A percentile compares a stretch with the other conserved stretches of the same genome.
Conservation (phyloP, 805 yeast genomes). For the Yamadazyma kitorensis region DNA sequence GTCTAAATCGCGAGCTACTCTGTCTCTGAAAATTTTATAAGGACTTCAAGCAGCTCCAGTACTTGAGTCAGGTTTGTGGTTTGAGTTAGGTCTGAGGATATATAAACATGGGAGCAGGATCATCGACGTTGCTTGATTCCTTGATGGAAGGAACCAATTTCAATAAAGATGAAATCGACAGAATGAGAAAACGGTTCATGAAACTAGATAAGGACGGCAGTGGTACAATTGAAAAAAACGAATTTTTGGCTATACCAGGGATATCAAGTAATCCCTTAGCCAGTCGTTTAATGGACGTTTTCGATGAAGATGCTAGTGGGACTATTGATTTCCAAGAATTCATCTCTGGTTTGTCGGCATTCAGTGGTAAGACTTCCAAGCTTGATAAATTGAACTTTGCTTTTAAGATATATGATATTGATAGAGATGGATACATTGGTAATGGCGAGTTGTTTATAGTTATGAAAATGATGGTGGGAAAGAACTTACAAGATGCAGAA, state of each 20-base stretch:
- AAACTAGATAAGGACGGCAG: slow-evolving; percentile 90
- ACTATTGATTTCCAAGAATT: slow-evolving; percentile 95
- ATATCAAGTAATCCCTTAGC: slow-evolving; percentile 89
- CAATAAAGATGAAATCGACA: slow-evolving; percentile 86
- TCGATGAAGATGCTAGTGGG: slow-evolving; percentile 91
- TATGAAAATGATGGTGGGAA: slow-evolving; percentile 95
- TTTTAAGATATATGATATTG: slow-evolving; percentile 92
- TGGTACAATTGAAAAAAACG: slow-evolving; percentile 88
- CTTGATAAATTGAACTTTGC: slow-evolving; percentile 86
- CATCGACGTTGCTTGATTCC: slow-evolving; percentile 61
- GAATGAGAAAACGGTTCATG: slow-evolving; percentile 90
- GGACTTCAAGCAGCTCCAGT: no score
- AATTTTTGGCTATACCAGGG: slow-evolving; percentile 90
- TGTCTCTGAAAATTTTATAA: no score
- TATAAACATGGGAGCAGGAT: slow-evolving; percentile 60
- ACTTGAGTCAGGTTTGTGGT: no score
- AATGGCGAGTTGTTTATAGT: slow-evolving; percentile 94
- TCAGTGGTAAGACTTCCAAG: slow-evolving; percentile 77
- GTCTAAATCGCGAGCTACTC: no score
- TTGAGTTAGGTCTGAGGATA: no score
- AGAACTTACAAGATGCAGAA: slow-evolving; percentile 79
- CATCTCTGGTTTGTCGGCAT: slow-evolving; percentile 80
- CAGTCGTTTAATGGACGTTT: slow-evolving; percentile 83
- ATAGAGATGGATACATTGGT: slow-evolving; percentile 90
- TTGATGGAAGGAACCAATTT: slow-evolving; percentile 82